phyloP scores from a whole-genome alignment of 164 flowering plant genomes.

The Nelumbo lutea region DNA sequence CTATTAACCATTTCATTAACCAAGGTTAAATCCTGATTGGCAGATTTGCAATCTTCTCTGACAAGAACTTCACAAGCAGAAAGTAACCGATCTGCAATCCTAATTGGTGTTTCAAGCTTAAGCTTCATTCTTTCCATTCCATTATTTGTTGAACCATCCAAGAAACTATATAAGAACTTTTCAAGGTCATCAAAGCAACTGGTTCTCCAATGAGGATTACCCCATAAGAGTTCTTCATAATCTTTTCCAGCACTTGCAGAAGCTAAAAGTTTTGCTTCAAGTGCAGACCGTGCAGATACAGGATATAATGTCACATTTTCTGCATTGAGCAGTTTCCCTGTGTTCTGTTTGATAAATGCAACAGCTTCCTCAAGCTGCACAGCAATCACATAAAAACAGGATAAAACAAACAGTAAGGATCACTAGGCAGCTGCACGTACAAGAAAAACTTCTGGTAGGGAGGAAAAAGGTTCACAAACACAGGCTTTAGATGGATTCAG shows the following conservation, averaged over 20 bases:
- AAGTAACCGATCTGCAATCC: slow-evolving; percentile 73
- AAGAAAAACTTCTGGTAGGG: not conserved
- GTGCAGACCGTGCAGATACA: slow-evolving; percentile 85
- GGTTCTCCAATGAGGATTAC: slow-evolving; percentile 33
- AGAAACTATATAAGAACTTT: slow-evolving; percentile 66
- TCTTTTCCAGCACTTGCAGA: slow-evolving; percentile 21
- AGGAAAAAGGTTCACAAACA: not conserved
- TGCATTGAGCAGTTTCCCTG: slow-evolving; percentile 58
- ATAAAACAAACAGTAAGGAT: slow-evolving; percentile 2
- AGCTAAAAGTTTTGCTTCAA: slow-evolving; percentile 65
- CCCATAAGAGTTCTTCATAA: slow-evolving; percentile 14
- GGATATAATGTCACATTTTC: slow-evolving; percentile 73
- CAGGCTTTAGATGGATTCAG: not conserved
- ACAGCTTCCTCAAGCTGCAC: slow-evolving; percentile 87
- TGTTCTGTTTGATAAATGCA: slow-evolving; percentile 68
- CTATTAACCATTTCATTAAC: slow-evolving; percentile 49
- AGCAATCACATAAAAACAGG: slow-evolving; percentile 11
- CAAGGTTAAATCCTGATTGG: slow-evolving; percentile 55
- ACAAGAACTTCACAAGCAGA: slow-evolving; percentile 55
- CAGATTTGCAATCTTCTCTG: slow-evolving; percentile 49
- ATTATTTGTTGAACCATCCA: slow-evolving; percentile 70
- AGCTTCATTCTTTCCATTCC: slow-evolving; percentile 88
- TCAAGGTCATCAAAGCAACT: slow-evolving; percentile 65
- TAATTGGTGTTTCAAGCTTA: slow-evolving; percentile 85
- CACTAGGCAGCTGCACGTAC: not conserved